Percentiles rank a stretch among this genome's conserved stretches.
These are phyloP conservation scores for Yarrowia deformans DNA, from an alignment of 805 yeast genomes.

Conservation along the genomic window DNA sequence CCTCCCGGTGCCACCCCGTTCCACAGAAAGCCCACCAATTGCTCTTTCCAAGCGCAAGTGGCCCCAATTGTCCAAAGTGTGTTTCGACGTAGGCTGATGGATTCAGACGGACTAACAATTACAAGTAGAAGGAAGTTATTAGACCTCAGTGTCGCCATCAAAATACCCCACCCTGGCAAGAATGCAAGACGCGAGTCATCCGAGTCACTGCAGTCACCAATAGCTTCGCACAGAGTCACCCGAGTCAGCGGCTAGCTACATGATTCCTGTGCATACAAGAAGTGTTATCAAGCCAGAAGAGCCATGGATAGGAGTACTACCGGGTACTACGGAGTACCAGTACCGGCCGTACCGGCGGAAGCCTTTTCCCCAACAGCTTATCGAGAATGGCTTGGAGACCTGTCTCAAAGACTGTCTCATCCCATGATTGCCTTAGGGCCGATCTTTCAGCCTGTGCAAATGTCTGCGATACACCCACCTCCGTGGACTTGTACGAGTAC, in stretches of 20 bases:
- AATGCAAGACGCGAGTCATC: conserved; percentile 12
- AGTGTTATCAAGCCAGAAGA: background rate
- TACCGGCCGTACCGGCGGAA: too few species aligned
- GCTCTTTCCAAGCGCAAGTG: background rate
- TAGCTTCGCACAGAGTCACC: conserved; percentile 9
- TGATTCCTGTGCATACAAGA: background rate
- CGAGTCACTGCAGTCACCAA: background rate
- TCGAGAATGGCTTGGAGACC: background rate
- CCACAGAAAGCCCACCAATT: background rate
- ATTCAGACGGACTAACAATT: too few species aligned
- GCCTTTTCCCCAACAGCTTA: too few species aligned
- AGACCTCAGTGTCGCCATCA: too few species aligned
- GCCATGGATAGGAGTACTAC: too few species aligned
- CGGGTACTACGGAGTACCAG: too few species aligned
- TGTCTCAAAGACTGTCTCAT: background rate
- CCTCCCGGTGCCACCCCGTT: background rate
- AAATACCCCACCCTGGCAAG: too few species aligned
- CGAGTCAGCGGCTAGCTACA: conserved; percentile 3
- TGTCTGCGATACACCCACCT: too few species aligned
- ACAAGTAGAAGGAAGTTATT: too few species aligned
- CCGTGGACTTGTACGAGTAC: too few species aligned
- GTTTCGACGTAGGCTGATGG: background rate
- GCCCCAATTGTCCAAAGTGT: conserved; percentile 1
- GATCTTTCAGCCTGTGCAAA: too few species aligned
- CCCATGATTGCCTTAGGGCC: background rate